These are phyloP conservation scores for Ziziphus jujuba DNA, from an alignment of 306 rosid genomes.

Conservation along the genomic window DNA sequence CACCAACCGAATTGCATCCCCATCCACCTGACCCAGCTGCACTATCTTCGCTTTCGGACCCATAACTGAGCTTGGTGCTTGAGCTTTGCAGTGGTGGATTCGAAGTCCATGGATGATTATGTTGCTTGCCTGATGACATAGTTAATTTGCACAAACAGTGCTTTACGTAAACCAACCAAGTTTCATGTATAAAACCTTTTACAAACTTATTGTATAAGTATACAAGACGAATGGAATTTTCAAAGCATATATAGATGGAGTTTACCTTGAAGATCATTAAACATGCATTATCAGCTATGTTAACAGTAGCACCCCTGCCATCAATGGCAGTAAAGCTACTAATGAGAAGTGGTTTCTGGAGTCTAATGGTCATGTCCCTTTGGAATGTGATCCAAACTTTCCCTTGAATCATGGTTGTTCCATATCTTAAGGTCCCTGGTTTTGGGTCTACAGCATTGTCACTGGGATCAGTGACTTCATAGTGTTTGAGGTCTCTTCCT, in stretches of 20 bases:
- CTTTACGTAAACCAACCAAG: no score
- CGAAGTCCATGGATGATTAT: constrained; percentile 43
- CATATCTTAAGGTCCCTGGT: constrained; percentile 42
- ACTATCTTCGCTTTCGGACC: constrained; percentile 17
- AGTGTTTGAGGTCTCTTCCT: constrained; percentile 26
- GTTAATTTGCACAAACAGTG: no score
- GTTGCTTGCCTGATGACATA: constrained; percentile 27
- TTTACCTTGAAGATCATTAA: constrained; percentile 23
- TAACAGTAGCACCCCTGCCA: constrained; percentile 41
- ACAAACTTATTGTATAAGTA: no score
- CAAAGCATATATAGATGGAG: no score
- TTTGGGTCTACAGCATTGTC: constrained; percentile 37
- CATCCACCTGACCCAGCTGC: constrained; percentile 32
- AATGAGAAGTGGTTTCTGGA: constrained; percentile 38
- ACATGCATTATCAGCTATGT: constrained; percentile 42
- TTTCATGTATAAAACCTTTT: no score
- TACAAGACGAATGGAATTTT: no score
- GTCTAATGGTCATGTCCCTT: constrained; percentile 34
- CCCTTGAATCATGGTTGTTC: constrained; percentile 30
- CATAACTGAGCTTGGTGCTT: constrained; percentile 29
- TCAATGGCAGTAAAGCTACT: constrained; percentile 47
- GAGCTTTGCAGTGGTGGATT: constrained; percentile 45
- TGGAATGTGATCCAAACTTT: constrained; percentile 49
- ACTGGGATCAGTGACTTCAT: constrained; percentile 38
- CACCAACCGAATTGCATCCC: constrained; percentile 40